phyloP scores from a whole-genome alignment of 805 yeast species.

The Myxozyma lipomycoides region DNA sequence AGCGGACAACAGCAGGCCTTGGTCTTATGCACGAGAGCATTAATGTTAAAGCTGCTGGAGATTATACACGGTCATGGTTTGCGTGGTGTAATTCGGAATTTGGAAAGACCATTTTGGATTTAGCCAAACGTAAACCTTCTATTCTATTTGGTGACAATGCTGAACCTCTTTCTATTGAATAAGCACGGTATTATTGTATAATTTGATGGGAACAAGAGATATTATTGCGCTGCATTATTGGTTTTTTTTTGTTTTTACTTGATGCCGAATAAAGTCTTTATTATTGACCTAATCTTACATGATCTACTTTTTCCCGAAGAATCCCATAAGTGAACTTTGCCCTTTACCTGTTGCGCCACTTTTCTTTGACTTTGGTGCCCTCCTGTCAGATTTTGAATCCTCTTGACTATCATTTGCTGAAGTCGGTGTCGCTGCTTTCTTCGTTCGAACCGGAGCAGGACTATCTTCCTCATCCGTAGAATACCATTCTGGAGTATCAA shows the following conservation, averaged over 20 bases:
- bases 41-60: constrained; percentile 51
- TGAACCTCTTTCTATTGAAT: background rate
- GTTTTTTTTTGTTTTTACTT: background rate
- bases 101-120: constrained; percentile 76
- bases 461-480: background rate
- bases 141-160: constrained; percentile 50
- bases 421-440: no score
- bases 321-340: background rate
- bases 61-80: constrained; percentile 82
- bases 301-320: background rate
- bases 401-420: background rate
- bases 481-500: background rate
- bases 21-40: constrained; percentile 86
- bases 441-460: no score
- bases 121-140: constrained; percentile 70
- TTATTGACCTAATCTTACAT: background rate
- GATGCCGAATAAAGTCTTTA: background rate
- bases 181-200: background rate
- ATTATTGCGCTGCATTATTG: no score
- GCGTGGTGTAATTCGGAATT: constrained; percentile 93
- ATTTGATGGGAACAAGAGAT: background rate
- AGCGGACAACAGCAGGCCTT: constrained; percentile 62
- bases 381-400: background rate
- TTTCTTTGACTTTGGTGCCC: background rate
- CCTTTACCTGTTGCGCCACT: background rate